Percentiles rank a stretch among this genome's conserved stretches.
Conservation (phyloP, 441 rosid genomes). For the Populus hybrid region DNA sequence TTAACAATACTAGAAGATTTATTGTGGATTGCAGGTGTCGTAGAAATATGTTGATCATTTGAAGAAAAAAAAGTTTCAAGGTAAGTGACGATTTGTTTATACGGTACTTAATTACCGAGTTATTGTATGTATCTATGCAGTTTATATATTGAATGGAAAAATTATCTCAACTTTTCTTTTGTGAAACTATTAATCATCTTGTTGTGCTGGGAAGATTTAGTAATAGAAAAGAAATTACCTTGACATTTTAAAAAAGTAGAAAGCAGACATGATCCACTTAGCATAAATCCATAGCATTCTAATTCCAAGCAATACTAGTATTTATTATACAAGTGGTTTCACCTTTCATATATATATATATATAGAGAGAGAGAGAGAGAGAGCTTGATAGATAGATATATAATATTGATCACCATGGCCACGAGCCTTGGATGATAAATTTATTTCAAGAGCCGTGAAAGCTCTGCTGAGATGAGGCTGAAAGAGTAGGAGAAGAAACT, state of each 20-base stretch:
- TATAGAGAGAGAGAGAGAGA: background rate
- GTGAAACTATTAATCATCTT: too few species aligned
- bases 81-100: too few species aligned
- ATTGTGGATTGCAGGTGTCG: background rate
- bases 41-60: too few species aligned
- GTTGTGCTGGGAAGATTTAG: too few species aligned
- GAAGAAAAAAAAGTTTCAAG: too few species aligned
- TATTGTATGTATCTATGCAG: too few species aligned
- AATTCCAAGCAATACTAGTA: background rate
- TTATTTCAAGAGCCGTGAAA: conserved; percentile 12
- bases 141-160: too few species aligned
- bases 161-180: too few species aligned
- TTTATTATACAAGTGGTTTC: background rate
- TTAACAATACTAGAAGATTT: background rate
- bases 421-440: background rate
- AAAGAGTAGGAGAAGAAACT: conserved; percentile 13
- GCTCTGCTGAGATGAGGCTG: conserved; percentile 2
- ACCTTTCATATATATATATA: background rate
- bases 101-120: too few species aligned
- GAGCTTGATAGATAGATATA: background rate
- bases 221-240: too few species aligned
- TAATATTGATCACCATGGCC: background rate
- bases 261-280: too few species aligned
- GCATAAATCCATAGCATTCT: background rate
- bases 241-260: too few species aligned